Base-by-base conservation (phyloP, 441 rosid species). In the Flueggea neowawraea region DNA sequence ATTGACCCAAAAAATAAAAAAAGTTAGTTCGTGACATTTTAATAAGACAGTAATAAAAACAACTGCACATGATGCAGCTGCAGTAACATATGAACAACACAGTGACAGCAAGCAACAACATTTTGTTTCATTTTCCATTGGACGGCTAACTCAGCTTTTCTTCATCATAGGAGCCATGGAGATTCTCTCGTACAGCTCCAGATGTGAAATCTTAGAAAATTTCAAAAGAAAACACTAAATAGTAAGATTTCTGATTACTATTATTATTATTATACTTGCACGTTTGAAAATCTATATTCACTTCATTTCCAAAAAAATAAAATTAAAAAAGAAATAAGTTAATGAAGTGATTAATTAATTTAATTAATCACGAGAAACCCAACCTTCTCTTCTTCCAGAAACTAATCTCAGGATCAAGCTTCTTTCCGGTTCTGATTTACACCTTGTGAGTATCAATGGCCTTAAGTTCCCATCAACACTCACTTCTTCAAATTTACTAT, bases 361-460 rank as follows among this genome's bases (percentile, higher is more conserved):
- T 22, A 60, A 69, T 65, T 55, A 80, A 69, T 78, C 81, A 86
- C 66, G 75, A 73, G 82, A 78, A 74, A 67, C 75, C 93, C 76
- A 83, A 83, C 79, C 84, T 84, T 71, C 81, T 71, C 52, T 84
- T 75, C 75, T 66, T 78, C 76, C 75, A 72, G 67, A 82, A 73
- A 69, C 55, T 66, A 58, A 68, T 47, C 54, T 71, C 80, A 44
- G 73, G 82, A 57, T 78, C 79, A 16, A 84, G 82, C 71, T 73
- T 81, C 64, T 74, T 78, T 3, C 75, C 81, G 36, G 71, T 70
- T 82, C 96, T 16, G 95, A 89, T 66, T 89, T 92, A 68, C 95
- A 84, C 65, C 95, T 75, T 4, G 75, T 79, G 55, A 92, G 83
- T 60, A 67, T 70, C 60, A 79, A 62, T 62, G 75, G 79, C 60